These are phyloP conservation scores for Saccharum officinarum DNA, from an alignment of 176 grass and related monocot species.

Conservation along the genomic window DNA sequence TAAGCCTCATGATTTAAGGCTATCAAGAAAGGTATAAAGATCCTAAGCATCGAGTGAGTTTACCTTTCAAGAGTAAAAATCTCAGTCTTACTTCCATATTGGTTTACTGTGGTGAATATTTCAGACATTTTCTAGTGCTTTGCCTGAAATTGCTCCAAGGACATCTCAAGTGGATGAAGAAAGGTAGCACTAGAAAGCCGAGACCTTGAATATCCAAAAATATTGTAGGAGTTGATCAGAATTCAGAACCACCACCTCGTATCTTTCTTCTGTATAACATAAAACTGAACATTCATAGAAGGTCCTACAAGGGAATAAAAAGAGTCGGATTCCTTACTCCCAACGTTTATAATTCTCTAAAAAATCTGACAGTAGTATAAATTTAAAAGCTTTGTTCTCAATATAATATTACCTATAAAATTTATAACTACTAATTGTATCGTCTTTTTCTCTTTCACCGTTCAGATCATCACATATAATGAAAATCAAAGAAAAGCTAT, in stretches of 20 bases:
- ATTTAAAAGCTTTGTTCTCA: background rate
- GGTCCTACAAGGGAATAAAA: background rate
- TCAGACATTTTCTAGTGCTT: slow-evolving; percentile 19
- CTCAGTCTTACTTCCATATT: background rate
- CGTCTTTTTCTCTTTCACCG: background rate
- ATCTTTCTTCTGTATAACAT: background rate
- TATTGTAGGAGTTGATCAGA: background rate
- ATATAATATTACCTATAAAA: background rate
- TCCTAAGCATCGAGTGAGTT: background rate
- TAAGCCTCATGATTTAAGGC: slow-evolving; percentile 21
- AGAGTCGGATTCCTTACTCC: background rate
- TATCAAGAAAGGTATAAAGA: slow-evolving; percentile 36
- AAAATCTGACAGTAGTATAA: background rate
- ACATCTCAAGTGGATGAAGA: slow-evolving; percentile 27
- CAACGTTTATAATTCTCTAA: background rate
- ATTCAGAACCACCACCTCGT: background rate
- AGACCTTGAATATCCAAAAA: background rate
- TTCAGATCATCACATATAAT: slow-evolving; percentile 52
- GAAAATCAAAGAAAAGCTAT: slow-evolving; percentile 51
- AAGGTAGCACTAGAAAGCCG: slow-evolving; percentile 27
- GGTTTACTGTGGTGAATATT: slow-evolving; percentile 18
- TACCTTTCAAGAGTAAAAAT: background rate
- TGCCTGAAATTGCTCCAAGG: background rate
- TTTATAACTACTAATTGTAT: slow-evolving; percentile 6
- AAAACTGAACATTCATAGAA: background rate